Percentiles rank a stretch among this genome's conserved stretches.
Evolutionary conservation across 768 basidiomycete genomes (phyloP).

Genomic region (Boletellus ananas): DNA sequence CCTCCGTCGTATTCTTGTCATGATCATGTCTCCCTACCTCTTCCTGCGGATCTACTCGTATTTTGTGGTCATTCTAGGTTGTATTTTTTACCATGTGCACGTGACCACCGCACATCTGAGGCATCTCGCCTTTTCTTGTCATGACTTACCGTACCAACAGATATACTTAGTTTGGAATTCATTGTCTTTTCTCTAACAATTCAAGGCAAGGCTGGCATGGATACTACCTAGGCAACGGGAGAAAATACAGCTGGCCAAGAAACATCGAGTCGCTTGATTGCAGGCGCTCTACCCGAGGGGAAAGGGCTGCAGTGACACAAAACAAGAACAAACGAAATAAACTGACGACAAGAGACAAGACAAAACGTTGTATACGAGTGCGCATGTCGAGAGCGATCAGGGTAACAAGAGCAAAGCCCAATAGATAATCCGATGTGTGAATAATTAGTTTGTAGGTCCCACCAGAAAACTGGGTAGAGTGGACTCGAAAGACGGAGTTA

Average conservation of each 20-base stretch:
- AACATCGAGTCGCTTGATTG: slow-evolving; percentile 12
- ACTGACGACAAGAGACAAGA: slow-evolving; percentile 26
- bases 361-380: slow-evolving; percentile 34
- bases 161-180: neutral
- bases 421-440: slow-evolving; percentile 31
- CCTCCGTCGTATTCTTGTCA: neutral
- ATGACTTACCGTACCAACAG: slow-evolving; percentile 12
- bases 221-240: neutral
- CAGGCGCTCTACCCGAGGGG: slow-evolving; percentile 5
- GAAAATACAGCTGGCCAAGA: slow-evolving; percentile 8
- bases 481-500: slow-evolving; percentile 16
- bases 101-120: neutral
- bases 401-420: slow-evolving; percentile 34
- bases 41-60: neutral
- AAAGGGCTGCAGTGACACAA: slow-evolving; percentile 20
- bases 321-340: slow-evolving; percentile 30
- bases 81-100: slow-evolving; percentile 8
- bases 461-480: slow-evolving; percentile 13
- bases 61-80: slow-evolving; percentile 7
- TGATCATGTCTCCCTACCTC: neutral
- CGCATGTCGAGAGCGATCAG: slow-evolving; percentile 36
- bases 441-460: slow-evolving; percentile 27
- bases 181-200: neutral
- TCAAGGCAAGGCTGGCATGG: neutral
- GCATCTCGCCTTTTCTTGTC: neutral